These are phyloP conservation scores for Elsinoe ampelina DNA, from an alignment of 2,329 filamentous ascomycete species.

Conservation along the genomic window DNA sequence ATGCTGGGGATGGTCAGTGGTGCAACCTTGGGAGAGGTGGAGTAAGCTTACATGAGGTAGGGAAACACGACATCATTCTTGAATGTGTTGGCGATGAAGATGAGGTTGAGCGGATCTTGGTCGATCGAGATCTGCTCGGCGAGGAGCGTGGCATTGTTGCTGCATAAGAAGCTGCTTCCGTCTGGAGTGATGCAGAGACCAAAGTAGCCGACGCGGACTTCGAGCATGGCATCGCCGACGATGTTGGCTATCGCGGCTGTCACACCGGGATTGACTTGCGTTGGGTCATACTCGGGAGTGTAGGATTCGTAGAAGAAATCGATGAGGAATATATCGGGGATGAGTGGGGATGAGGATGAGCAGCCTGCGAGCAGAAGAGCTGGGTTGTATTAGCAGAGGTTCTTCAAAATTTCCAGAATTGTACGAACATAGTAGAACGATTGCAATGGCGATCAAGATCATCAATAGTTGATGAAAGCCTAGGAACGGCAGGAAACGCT, in stretches of 20 bases:
- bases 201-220: conserved; percentile 93
- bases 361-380: conserved; percentile 89
- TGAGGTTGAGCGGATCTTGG: conserved; percentile 90
- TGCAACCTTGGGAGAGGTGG: background rate
- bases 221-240: conserved; percentile 70
- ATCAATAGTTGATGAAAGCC: conserved; percentile 84
- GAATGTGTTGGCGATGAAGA: conserved; percentile 95
- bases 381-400: conserved; percentile 30
- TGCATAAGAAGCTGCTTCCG: conserved; percentile 77
- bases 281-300: conserved; percentile 67
- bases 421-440: conserved; percentile 87
- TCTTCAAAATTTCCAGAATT: background rate
- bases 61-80: conserved; percentile 98
- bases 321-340: conserved; percentile 92
- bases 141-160: conserved; percentile 89
- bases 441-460: conserved; percentile 87
- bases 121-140: conserved; percentile 83
- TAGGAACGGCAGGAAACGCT: conserved; percentile 51
- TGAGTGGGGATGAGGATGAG: conserved; percentile 89
- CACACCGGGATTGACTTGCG: conserved; percentile 85
- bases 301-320: conserved; percentile 95
- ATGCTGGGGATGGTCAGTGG: conserved; percentile 49
- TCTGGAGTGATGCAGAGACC: conserved; percentile 93
- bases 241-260: conserved; percentile 82
- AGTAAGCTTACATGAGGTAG: conserved; percentile 69